phyloP scores from a whole-genome alignment of 164 flowering plant genomes.

The Annona cherimola region DNA sequence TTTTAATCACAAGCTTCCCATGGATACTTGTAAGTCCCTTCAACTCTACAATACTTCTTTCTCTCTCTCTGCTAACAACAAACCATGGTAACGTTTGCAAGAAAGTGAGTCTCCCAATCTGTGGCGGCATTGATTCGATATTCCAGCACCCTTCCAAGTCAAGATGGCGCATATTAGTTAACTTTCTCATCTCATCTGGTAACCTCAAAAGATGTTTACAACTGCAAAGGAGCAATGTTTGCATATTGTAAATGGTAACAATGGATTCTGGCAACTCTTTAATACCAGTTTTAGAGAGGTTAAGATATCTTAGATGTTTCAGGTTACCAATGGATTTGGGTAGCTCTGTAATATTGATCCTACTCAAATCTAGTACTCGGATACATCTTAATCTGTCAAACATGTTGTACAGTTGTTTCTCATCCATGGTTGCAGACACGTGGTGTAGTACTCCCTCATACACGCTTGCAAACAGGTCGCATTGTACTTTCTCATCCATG shows the following conservation, averaged over 20 bases:
- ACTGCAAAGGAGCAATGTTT: slow-evolving; percentile 20
- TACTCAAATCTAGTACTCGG: slow-evolving; percentile 10
- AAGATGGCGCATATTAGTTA: slow-evolving; percentile 24
- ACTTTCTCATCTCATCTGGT: slow-evolving; percentile 11
- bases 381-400: not conserved
- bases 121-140: slow-evolving; percentile 19
- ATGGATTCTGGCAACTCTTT: slow-evolving; percentile 22
- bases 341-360: not conserved
- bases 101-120: slow-evolving; percentile 20
- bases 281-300: slow-evolving; percentile 23
- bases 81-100: slow-evolving; percentile 26
- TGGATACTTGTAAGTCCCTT: slow-evolving; percentile 19
- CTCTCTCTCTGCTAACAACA: slow-evolving; percentile 20
- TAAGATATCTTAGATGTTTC: slow-evolving; percentile 25
- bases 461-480: not conserved
- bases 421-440: not conserved
- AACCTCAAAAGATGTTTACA: slow-evolving; percentile 19
- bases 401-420: not conserved
- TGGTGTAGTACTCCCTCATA: not conserved
- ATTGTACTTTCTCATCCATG: too few relatives aligned
- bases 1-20: slow-evolving; percentile 28
- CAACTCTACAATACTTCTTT: slow-evolving; percentile 23
- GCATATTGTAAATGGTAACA: slow-evolving; percentile 21
- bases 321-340: slow-evolving; percentile 12
- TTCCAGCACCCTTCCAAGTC: not conserved